Conservation (phyloP, 2,329 filamentous ascomycete species). For the Alternaria sp. region DNA sequence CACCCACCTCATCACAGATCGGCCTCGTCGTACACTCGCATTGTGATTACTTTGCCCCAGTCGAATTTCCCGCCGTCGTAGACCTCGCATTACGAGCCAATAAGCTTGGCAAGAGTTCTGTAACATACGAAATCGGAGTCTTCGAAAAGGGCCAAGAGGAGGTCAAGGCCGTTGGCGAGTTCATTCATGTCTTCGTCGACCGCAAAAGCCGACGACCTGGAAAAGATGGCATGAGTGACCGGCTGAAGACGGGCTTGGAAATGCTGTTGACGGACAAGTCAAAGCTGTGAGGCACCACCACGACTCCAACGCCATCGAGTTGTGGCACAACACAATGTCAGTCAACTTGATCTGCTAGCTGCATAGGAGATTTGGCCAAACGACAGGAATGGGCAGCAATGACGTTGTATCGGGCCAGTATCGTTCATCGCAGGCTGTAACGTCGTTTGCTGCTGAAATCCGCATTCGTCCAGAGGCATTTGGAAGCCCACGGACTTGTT, state of each 20-base stretch:
- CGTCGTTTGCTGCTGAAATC: not conserved
- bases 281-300: constrained; percentile 35
- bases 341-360: not conserved
- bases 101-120: constrained; percentile 84
- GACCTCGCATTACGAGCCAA: constrained; percentile 84
- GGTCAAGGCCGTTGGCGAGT: constrained; percentile 84
- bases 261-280: constrained; percentile 34
- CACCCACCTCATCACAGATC: constrained; percentile 74
- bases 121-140: constrained; percentile 87
- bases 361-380: no score
- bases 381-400: not conserved
- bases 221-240: constrained; percentile 68
- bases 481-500: not conserved
- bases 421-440: not conserved
- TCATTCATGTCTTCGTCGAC: constrained; percentile 89
- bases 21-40: constrained; percentile 86
- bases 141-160: constrained; percentile 77
- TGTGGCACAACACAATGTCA: not conserved
- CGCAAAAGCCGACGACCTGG: constrained; percentile 73
- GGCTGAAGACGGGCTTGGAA: constrained; percentile 59
- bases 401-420: not conserved
- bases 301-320: not conserved
- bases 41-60: constrained; percentile 83
- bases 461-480: no score
- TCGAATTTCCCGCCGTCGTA: constrained; percentile 81